Evolutionary conservation across 75 land plant species (phyloP).

Genomic region (Larix kaempferi): DNA sequence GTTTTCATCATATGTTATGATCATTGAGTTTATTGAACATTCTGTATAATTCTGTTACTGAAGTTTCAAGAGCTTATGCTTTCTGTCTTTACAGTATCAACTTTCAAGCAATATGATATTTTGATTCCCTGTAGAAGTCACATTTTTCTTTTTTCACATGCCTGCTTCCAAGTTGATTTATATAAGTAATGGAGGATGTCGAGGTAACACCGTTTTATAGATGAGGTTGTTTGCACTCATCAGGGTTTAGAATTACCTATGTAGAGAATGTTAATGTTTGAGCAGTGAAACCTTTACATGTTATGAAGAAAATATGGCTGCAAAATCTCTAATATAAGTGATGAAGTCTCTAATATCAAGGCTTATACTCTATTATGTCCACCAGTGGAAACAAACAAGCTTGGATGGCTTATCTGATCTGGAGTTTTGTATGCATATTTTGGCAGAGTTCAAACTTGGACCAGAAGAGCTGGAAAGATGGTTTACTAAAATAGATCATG

Average conservation of each 20-base stretch:
- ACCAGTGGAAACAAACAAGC: background rate
- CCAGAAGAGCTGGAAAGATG: conserved; percentile 83
- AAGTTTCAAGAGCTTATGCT: background rate
- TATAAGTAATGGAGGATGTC: too few species aligned
- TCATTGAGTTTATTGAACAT: background rate
- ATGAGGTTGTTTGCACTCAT: background rate
- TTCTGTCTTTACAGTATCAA: background rate
- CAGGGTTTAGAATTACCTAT: background rate
- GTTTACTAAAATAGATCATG: conserved; percentile 92
- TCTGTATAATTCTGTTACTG: background rate
- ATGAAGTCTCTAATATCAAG: background rate
- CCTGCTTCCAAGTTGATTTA: background rate
- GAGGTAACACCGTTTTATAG: background rate
- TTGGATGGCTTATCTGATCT: conserved; percentile 2
- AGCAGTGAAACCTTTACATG: background rate
- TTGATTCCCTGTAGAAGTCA: background rate
- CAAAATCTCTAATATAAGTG: background rate
- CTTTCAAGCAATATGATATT: background rate
- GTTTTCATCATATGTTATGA: background rate
- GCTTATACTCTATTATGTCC: background rate
- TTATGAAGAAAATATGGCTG: background rate
- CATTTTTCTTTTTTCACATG: background rate
- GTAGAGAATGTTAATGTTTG: background rate
- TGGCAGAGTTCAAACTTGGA: conserved; percentile 71
- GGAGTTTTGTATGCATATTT: background rate